A percentile compares a stretch with the other conserved stretches of the same genome.
These are phyloP conservation scores for Colletotrichum tanaceti DNA, from an alignment of 2,329 filamentous ascomycete genomes.

Conservation along the genomic window DNA sequence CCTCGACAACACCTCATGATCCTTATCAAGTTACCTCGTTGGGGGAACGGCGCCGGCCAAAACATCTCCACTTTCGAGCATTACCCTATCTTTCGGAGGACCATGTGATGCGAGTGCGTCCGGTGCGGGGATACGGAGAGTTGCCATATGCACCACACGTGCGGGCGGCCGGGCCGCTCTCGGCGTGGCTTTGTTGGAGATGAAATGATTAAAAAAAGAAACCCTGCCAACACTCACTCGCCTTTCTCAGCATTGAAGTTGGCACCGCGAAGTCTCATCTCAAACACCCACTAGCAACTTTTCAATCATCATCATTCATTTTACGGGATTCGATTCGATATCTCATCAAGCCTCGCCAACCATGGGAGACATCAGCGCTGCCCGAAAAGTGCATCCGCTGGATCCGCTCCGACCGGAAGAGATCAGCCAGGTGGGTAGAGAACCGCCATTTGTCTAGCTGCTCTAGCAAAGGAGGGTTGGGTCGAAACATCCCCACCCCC, in stretches of 20 bases:
- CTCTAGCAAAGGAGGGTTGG: no score
- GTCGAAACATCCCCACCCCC: no score
- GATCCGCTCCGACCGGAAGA: slow-evolving; percentile 34
- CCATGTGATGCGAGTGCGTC: slow-evolving; percentile 6
- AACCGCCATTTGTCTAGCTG: neutral
- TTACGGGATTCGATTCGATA: no score
- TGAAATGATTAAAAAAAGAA: slow-evolving; percentile 12
- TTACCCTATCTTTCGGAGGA: slow-evolving; percentile 37
- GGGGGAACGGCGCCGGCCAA: slow-evolving; percentile 29
- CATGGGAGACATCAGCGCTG: neutral
- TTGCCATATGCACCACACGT: no score
- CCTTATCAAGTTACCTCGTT: no score
- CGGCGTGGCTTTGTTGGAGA: neutral
- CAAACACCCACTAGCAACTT: neutral
- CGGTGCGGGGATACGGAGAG: slow-evolving; percentile 22
- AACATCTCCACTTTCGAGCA: slow-evolving; percentile 18
- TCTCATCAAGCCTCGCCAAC: neutral
- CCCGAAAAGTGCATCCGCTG: slow-evolving; percentile 19
- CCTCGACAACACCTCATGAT: slow-evolving; percentile 40
- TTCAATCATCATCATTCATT: no score
- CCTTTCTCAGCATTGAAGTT: neutral
- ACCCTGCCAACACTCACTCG: neutral
- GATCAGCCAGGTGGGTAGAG: slow-evolving; percentile 28
- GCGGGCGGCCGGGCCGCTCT: slow-evolving; percentile 22
- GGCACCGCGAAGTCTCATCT: neutral